These are phyloP conservation scores for Melanomma pulvis-pyrius DNA, from an alignment of 495 filamentous ascomycete genomes.

Conservation along the genomic window DNA sequence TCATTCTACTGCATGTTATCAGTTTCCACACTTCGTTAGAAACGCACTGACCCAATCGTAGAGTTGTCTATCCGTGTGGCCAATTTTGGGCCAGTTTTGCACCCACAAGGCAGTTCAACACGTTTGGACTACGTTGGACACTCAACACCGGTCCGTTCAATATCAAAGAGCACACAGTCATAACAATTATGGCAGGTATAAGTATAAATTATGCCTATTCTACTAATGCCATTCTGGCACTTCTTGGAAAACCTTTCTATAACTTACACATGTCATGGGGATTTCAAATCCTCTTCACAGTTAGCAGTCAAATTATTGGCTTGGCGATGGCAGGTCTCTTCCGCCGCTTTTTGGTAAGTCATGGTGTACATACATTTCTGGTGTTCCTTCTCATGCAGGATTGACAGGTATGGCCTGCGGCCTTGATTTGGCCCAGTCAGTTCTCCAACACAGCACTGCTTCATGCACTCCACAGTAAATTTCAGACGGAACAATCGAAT, in stretches of 20 bases:
- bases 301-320: constrained; percentile 73
- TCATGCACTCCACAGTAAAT: constrained; percentile 70
- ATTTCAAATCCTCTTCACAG: constrained; percentile 68
- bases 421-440: constrained; percentile 76
- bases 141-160: constrained; percentile 40
- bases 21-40: too few relatives aligned
- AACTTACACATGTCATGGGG: constrained; percentile 66
- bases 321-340: constrained; percentile 75
- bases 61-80: constrained; percentile 22
- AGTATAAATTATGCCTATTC: constrained; percentile 26
- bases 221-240: constrained; percentile 19
- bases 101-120: constrained; percentile 25
- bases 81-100: constrained; percentile 14
- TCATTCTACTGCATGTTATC: constrained; percentile 18
- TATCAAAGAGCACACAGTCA: constrained; percentile 36
- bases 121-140: constrained; percentile 34
- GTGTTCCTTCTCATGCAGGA: not conserved
- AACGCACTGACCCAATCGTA: not conserved
- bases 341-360: constrained; percentile 61
- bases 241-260: constrained; percentile 49
- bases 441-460: constrained; percentile 68
- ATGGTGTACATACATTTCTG: not conserved
- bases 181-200: constrained; percentile 30
- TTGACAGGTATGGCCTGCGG: constrained; percentile 54
- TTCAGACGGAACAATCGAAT: constrained; percentile 57